These are phyloP conservation scores for Trifolium dubium DNA, from an alignment of 306 rosid genomes.

Conservation along the genomic window DNA sequence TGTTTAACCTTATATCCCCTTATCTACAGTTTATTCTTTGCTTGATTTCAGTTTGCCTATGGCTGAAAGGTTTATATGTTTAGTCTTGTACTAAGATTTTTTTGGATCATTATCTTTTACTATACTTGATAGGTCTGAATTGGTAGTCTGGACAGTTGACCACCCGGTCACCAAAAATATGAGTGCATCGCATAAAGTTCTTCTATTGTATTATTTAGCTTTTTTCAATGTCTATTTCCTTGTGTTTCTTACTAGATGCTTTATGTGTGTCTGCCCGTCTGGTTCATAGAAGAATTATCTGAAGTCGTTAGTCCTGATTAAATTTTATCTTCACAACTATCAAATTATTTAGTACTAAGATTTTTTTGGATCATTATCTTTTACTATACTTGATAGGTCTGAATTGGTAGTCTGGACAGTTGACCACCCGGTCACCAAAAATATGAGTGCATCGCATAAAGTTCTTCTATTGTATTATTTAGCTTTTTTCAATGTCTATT, in stretches of 20 bases:
- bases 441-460: not conserved
- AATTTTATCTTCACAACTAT: constrained; percentile 27
- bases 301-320: constrained; percentile 25
- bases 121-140: not conserved
- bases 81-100: not conserved
- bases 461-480: not conserved
- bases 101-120: not conserved
- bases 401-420: not conserved
- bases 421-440: not conserved
- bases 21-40: constrained; percentile 1
- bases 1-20: not conserved
- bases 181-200: constrained; percentile 1
- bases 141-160: not conserved
- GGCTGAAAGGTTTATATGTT: not conserved
- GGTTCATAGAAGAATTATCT: constrained; percentile 24
- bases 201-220: not conserved
- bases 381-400: not conserved
- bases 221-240: constrained; percentile 1
- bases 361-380: not conserved
- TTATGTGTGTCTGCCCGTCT: not conserved
- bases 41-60: constrained; percentile 15
- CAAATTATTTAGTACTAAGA: not conserved
- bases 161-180: not conserved
- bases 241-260: constrained; percentile 20
- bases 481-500: not conserved